These are phyloP conservation scores for Arthrobotrys conoides DNA, from an alignment of 2,329 filamentous ascomycete species.

Conservation along the genomic window DNA sequence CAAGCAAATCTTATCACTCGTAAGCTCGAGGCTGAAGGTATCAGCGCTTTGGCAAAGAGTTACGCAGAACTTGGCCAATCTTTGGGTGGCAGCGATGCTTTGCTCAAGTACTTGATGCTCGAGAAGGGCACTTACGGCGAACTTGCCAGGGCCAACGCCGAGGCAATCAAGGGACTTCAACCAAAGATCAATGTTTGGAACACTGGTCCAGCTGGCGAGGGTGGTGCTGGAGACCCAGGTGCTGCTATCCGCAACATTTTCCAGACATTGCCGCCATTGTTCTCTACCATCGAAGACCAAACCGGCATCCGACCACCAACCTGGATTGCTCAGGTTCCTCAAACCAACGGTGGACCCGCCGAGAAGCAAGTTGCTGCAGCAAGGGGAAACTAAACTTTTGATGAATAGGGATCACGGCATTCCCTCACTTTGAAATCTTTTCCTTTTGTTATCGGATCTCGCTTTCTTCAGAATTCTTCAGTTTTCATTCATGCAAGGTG, in stretches of 20 bases:
- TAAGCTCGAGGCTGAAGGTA: constrained; percentile 82
- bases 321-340: constrained; percentile 71
- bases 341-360: constrained; percentile 47
- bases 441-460: constrained; percentile 32
- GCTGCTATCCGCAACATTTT: constrained; percentile 84
- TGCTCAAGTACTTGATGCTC: constrained; percentile 90
- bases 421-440: constrained; percentile 8
- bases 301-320: constrained; percentile 84
- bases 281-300: constrained; percentile 89
- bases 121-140: constrained; percentile 83
- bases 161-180: constrained; percentile 80
- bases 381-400: constrained; percentile 20
- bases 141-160: constrained; percentile 82
- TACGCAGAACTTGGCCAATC: constrained; percentile 80
- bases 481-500: constrained; percentile 19
- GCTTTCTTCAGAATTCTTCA: constrained; percentile 19
- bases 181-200: constrained; percentile 94
- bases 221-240: constrained; percentile 71
- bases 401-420: background rate
- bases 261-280: constrained; percentile 84
- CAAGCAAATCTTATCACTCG: constrained; percentile 74
- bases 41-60: constrained; percentile 83
- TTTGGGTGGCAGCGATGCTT: constrained; percentile 81
- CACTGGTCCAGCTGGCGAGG: constrained; percentile 74
- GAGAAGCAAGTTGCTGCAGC: constrained; percentile 35